Evolutionary conservation across 2,329 filamentous ascomycete species (phyloP), one percentile per base, ranked within the genome.

Genomic region (Pseudogymnoascus sp.): DNA sequence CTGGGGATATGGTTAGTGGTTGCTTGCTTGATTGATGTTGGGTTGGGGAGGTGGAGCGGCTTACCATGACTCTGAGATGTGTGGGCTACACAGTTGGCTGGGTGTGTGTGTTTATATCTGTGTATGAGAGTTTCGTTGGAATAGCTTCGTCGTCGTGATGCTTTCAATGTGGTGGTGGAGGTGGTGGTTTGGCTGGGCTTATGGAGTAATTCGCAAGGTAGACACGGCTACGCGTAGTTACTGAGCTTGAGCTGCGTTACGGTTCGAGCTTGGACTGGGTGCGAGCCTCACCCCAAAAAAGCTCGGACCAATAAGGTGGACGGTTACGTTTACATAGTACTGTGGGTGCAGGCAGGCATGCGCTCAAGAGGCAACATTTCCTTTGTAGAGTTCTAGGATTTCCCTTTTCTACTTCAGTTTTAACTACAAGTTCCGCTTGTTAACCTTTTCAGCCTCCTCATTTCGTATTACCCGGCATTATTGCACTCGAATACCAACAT

Each of bases 1-100:
- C 91, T 96, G 74, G 63, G 66, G 47, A 22, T 25, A 28, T 62
- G 38, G 67, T 76, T 72, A 76, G 73, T 60, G 61, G 54, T 30
- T 50, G 50, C 34, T 60, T 18, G 61, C 50, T 30, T 50, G 50
- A 34, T 60, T 22, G 25, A 43, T 43, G 57, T 41, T 50, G 28
- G 47, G 50, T 54, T 9, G 14, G 43, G 12, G 28, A 28, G 32
- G 22, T 39, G 28, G 37, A 22, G 22, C n/a, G 32, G 59, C 62
- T 65, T 67, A 70, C 69, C 69, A 72, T 72, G 35, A 47, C 25
- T 57, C 22, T 57, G 30, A 14, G 54, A 62, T 61, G 61, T 59
- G 59, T 59, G 16, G 60, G 62, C 64, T 57, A 30, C 37, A 59
- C 58, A 18, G 58, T 32, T 54, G n/a, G 32, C 28, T 32, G 28